Conservation (phyloP, 306 rosid species). For the Rosa persica region DNA sequence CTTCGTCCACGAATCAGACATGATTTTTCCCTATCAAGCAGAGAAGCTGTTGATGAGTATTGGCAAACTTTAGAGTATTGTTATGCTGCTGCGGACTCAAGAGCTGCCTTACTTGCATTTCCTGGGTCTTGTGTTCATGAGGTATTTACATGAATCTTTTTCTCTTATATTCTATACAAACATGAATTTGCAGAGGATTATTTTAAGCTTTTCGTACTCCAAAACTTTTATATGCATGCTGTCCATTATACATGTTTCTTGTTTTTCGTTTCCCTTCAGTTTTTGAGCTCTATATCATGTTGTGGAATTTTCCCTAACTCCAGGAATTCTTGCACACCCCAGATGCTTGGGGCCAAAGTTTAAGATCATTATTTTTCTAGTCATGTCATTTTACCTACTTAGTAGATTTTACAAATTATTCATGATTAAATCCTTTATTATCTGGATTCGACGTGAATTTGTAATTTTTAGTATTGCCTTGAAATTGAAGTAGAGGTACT, state of each 20-base stretch:
- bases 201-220: slow-evolving; percentile 5
- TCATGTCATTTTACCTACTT: neutral
- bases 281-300: neutral
- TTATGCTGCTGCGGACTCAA: slow-evolving; percentile 77
- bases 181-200: slow-evolving; percentile 11
- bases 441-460: neutral
- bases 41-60: slow-evolving; percentile 82
- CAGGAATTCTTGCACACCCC: slow-evolving; percentile 5
- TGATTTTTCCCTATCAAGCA: slow-evolving; percentile 75
- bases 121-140: slow-evolving; percentile 90
- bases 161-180: slow-evolving; percentile 1
- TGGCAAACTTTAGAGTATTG: slow-evolving; percentile 89
- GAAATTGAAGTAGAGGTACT: slow-evolving; percentile 4
- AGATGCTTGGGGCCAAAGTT: neutral
- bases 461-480: slow-evolving; percentile 7
- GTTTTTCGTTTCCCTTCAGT: neutral
- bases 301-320: neutral
- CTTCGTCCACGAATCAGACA: slow-evolving; percentile 96
- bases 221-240: slow-evolving; percentile 10
- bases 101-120: slow-evolving; percentile 81
- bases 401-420: neutral
- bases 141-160: slow-evolving; percentile 39
- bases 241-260: neutral
- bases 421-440: neutral
- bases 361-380: neutral